These are phyloP conservation scores for Lactifluus subvellereus DNA, from an alignment of 768 basidiomycete genomes.

Conservation along the genomic window DNA sequence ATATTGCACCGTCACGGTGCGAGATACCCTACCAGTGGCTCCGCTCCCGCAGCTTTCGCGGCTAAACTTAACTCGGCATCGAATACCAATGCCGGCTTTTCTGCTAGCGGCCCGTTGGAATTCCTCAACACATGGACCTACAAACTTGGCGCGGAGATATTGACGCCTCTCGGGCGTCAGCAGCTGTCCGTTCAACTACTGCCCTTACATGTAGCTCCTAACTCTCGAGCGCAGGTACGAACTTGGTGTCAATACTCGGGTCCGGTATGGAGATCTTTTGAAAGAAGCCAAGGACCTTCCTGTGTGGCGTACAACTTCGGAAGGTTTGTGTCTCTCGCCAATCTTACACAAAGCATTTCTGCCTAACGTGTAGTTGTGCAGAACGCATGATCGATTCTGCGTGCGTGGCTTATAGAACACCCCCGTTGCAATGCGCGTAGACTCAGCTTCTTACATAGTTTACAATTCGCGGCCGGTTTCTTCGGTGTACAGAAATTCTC, in stretches of 20 bases:
- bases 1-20: conserved; percentile 41
- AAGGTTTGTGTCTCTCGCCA: conserved; percentile 29
- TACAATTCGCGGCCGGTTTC: conserved; percentile 50
- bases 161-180: conserved; percentile 44
- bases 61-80: conserved; percentile 25
- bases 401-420: conserved; percentile 19
- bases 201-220: not conserved
- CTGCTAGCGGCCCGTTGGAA: conserved; percentile 34
- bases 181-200: conserved; percentile 30
- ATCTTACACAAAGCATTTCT: not conserved
- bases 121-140: conserved; percentile 45
- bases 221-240: conserved; percentile 30
- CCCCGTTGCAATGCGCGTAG: not conserved
- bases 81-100: conserved; percentile 29
- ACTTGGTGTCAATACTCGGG: conserved; percentile 40
- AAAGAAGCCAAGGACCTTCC: conserved; percentile 39
- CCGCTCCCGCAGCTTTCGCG: conserved; percentile 28
- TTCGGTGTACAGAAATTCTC: conserved; percentile 40
- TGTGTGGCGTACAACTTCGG: conserved; percentile 45
- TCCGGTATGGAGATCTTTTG: conserved; percentile 44
- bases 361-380: not conserved
- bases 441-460: conserved; percentile 24
- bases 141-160: conserved; percentile 41
- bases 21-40: conserved; percentile 37
- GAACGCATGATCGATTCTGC: conserved; percentile 35